These are phyloP conservation scores for Fusarium miscanthi DNA, from an alignment of 2,329 filamentous ascomycete genomes.

Conservation along the genomic window DNA sequence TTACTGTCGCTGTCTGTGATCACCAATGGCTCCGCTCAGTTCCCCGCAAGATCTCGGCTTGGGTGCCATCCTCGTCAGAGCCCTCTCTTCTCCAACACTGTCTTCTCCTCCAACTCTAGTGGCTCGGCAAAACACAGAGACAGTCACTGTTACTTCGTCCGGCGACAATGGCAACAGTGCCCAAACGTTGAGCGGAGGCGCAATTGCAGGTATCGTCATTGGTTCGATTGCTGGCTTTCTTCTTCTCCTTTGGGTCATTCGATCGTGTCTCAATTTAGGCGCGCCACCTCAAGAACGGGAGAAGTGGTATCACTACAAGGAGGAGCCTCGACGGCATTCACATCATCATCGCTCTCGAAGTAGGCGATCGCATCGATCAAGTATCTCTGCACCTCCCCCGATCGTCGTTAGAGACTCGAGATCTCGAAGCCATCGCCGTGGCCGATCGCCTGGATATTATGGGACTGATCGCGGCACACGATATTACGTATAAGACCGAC, in stretches of 20 bases:
- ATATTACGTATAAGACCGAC: constrained; percentile 26
- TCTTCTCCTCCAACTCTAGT: constrained; percentile 28
- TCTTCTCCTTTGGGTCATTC: constrained; percentile 59
- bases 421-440: constrained; percentile 34
- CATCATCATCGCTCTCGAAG: constrained; percentile 41
- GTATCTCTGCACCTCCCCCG: constrained; percentile 41
- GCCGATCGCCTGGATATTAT: constrained; percentile 27
- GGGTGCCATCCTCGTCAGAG: constrained; percentile 22
- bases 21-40: constrained; percentile 30
- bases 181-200: constrained; percentile 55
- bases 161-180: constrained; percentile 27
- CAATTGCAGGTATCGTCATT: constrained; percentile 49
- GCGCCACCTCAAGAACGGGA: constrained; percentile 50
- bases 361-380: constrained; percentile 36
- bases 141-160: constrained; percentile 48
- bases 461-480: constrained; percentile 31
- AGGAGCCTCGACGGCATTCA: constrained; percentile 29
- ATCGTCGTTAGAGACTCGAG: constrained; percentile 36
- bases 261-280: constrained; percentile 57
- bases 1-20: background rate
- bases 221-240: constrained; percentile 43
- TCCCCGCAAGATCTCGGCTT: constrained; percentile 28
- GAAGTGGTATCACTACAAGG: constrained; percentile 49
- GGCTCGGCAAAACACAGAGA: constrained; percentile 39
- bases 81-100: constrained; percentile 29